Conservation (phyloP, 768 basidiomycete genomes). For the Jaapia argillacea region DNA sequence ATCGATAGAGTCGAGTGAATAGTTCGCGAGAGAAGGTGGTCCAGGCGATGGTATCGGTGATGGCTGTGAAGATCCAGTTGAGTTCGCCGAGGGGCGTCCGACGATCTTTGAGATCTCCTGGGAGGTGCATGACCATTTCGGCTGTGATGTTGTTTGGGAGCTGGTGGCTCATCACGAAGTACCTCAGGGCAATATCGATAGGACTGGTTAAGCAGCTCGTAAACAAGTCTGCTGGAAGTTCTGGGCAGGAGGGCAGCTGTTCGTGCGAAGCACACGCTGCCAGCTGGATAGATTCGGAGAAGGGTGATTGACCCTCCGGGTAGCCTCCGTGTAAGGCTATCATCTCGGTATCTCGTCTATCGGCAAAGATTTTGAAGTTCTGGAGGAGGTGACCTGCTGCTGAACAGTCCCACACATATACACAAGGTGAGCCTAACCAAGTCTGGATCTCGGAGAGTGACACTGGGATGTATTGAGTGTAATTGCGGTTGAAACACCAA, state of each 20-base stretch:
- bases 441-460: slow-evolving; percentile 88
- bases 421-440: slow-evolving; percentile 91
- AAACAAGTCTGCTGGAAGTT: slow-evolving; percentile 95
- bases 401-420: slow-evolving; percentile 99
- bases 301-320: slow-evolving; percentile 54
- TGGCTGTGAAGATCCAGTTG: slow-evolving; percentile 99
- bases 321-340: slow-evolving; percentile 49
- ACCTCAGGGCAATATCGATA: slow-evolving; percentile 94
- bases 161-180: slow-evolving; percentile 85
- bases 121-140: slow-evolving; percentile 91
- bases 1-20: slow-evolving; percentile 89
- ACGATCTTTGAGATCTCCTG: slow-evolving; percentile 94
- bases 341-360: slow-evolving; percentile 62
- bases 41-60: slow-evolving; percentile 99
- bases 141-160: slow-evolving; percentile 71
- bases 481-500: slow-evolving; percentile 97
- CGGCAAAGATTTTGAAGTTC: slow-evolving; percentile 79
- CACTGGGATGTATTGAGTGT: slow-evolving; percentile 98
- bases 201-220: slow-evolving; percentile 97
- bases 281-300: slow-evolving; percentile 85
- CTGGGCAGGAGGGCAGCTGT: slow-evolving; percentile 87
- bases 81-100: slow-evolving; percentile 94
- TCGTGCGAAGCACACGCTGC: slow-evolving; percentile 92
- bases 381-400: slow-evolving; percentile 90
- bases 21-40: slow-evolving; percentile 90